Evolutionary conservation across 805 yeast species (phyloP), one percentile per base, ranked within the genome.

Genomic region (Wickerhamiella azymoides): DNA sequence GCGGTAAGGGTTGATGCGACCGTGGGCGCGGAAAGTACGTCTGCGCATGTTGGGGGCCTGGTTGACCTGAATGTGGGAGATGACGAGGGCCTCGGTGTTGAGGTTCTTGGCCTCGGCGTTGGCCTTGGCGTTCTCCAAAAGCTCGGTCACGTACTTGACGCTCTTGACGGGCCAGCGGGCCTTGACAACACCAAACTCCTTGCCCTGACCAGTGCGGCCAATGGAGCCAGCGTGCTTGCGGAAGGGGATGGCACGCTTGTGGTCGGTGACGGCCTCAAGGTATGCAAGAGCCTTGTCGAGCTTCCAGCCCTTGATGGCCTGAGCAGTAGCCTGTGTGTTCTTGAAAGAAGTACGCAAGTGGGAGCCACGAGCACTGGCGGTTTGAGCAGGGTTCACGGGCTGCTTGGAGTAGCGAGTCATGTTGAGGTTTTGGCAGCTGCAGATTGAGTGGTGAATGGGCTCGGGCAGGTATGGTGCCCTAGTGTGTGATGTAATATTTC

Each of bases 21-120:
- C 99, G 82, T 89, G 97, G 65, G 99, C 99, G 82, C 99, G 88
- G 95, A 77, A 92, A 67, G 98, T 92, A 78, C 99, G 86, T 79
- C 99, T 89, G 80, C 97, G 92, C 77, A 85, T 94, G 77, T 86
- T 86, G 76, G 99, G 98, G 66, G 98, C 98, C 72, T 86, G 95
- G 94, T 92, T 92, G 67, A 89, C 98, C 79, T 92, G 98, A 70
- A 92, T 89, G 84, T 92, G 97, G 62, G 94, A 80, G 67, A 92
- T 79, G 74, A 81, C 82, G 69, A 92, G 83, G 71, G 83, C 84
- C 63, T 93, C 77, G 63, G 83, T 41, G 71, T 92, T 96, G 73
- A 92, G 85, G 66, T 98, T 98, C 80, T 92, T 92, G 45, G 94
- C 79, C 71, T 88, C 97, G 71, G 98, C 98, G 77, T 89, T 92